A percentile compares a stretch with the other conserved stretches of the same genome.
Conservation (phyloP, 1,284 basidiomycete genomes). For the Trichosporon coremiiforme region DNA sequence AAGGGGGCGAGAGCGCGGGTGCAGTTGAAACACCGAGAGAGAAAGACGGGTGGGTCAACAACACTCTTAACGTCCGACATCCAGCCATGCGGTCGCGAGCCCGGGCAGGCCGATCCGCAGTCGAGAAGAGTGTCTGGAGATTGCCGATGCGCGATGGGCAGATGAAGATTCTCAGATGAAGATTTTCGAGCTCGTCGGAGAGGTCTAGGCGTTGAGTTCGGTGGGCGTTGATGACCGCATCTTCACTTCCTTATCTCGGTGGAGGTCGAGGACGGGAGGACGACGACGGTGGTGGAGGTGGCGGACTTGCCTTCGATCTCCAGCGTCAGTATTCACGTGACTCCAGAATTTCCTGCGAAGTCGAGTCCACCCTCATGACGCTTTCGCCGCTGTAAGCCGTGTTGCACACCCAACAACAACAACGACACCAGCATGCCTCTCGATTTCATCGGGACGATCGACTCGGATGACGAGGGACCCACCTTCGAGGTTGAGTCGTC, state of each 20-base stretch:
- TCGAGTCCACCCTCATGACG: not conserved
- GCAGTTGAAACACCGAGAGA: not conserved
- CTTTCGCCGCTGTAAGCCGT: not conserved
- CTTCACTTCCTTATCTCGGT: not conserved
- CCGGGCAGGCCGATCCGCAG: not conserved
- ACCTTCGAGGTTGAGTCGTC: conserved; percentile 35
- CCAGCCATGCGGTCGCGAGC: not conserved
- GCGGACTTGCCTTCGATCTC: not conserved
- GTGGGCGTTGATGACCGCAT: not conserved
- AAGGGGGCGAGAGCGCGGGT: not conserved
- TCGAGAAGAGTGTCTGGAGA: not conserved
- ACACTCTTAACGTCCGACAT: not conserved
- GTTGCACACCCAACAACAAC: conserved; percentile 13
- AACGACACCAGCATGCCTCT: conserved; percentile 36
- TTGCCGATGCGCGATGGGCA: not conserved
- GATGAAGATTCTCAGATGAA: not conserved
- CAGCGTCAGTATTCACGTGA: conserved; percentile 20
- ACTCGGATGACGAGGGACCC: conserved; percentile 56
- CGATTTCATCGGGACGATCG: conserved; percentile 57
- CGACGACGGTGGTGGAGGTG: not conserved
- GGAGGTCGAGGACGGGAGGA: too few relatives aligned
- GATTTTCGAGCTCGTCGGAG: not conserved
- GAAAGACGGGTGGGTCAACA: not conserved
- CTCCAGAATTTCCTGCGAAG: conserved; percentile 29
- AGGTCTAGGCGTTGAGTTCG: not conserved